Base-by-base conservation (phyloP, 2,329 filamentous ascomycete genomes). In the Ascochyta rabiei region DNA sequence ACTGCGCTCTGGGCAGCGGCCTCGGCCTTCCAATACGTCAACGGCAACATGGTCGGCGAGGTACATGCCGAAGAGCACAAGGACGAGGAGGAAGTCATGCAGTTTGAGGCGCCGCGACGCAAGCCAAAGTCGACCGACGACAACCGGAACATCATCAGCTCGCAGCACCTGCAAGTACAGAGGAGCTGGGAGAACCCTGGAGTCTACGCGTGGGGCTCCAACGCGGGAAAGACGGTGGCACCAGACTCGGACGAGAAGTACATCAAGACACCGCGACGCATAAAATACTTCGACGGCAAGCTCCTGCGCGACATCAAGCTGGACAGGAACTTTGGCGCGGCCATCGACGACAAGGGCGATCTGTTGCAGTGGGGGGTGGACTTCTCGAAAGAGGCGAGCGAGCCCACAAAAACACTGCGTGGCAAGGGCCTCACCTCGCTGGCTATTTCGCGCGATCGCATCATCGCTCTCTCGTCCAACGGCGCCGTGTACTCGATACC, bases 201-300 rank as follows among this genome's bases (percentile, higher is more conserved):
- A 2, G 89, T 98, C 0, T 98, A 96, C 76, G 86, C 89, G 5
- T 99, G 95, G 93, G 95, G 95, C 0, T 91, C 89, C 16, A 99
- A 99, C 68, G 80, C 81, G 15, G 91, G 92, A 56, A 84, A 84
- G 64, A 93, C 96, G n/a, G 90, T 90, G 33, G 92, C 93, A 37
- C 92, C 93, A 1, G 87, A 89, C 59, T 93, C 89, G 8, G 83
- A 88, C 46, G 92, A 96, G 49, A 79, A 80, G 26, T 84, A 88
- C 59, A 81, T 98, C 72, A 97, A 96, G 77, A 86, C 84, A 1
- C 93, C 95, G 13, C 82, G 88, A 54, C 84, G 92, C 55, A 86
- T 98, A 67, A 64, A 83, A 0, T 95, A 88, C 75, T 98, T 99
- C 68, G 87, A 98, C 68, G 89, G 89, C 26, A 85, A 91, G 74